Evolutionary conservation across 2,329 filamentous ascomycete genomes (phyloP).

Genomic region (Verticillium isaacii): DNA sequence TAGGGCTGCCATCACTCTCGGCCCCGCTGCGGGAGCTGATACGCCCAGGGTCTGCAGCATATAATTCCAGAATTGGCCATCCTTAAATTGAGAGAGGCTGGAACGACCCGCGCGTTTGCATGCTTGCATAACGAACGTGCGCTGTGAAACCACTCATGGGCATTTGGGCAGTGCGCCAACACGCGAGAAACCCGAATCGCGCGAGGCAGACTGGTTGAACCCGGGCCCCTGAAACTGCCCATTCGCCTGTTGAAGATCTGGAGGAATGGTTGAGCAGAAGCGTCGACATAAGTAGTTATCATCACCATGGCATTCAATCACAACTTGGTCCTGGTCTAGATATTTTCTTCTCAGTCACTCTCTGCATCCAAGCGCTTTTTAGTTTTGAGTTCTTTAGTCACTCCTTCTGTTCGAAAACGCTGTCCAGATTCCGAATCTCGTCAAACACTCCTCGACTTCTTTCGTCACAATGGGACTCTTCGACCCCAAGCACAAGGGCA

Average conservation of each 20-base stretch:
- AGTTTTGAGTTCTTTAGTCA: not conserved
- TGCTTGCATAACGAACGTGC: not conserved
- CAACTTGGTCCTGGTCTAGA: too few species aligned
- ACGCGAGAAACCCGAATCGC: not conserved
- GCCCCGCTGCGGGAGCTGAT: not conserved
- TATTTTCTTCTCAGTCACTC: not conserved
- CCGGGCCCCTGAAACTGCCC: not conserved
- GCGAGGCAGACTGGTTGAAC: not conserved
- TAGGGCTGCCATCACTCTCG: not conserved
- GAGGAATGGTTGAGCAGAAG: not conserved
- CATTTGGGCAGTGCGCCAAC: not conserved
- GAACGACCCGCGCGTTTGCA: not conserved
- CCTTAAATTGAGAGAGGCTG: not conserved
- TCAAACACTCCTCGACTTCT: not conserved
- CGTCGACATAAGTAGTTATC: not conserved
- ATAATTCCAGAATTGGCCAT: not conserved
- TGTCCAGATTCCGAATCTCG: too few species aligned
- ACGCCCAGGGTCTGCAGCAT: not conserved
- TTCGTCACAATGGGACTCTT: conserved; percentile 7
- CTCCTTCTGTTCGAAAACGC: not conserved
- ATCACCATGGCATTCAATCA: not conserved
- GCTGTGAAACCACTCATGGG: not conserved
- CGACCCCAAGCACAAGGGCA: conserved; percentile 8
- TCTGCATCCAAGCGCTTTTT: not conserved
- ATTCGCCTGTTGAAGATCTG: not conserved